phyloP scores from a whole-genome alignment of 225 moss, liverwort and hornwort species.

The Ulota crispa region DNA sequence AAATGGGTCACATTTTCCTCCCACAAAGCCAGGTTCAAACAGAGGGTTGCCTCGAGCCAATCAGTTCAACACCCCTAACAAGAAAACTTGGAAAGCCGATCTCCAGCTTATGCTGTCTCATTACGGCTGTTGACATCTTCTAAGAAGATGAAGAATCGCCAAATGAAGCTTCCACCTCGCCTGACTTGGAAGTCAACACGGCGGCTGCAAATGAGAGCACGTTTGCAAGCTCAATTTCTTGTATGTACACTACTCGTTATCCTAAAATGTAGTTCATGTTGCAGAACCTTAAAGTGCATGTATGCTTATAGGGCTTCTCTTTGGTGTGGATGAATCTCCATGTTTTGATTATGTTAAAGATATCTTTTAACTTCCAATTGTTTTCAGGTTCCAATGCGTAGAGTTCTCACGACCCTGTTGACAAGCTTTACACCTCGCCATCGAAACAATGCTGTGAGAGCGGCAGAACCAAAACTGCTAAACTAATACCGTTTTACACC shows the following conservation, averaged over 20 bases:
- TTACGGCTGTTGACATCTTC: conserved; percentile 32
- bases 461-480: conserved; percentile 21
- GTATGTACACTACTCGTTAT: not conserved
- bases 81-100: conserved; percentile 22
- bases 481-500: conserved; percentile 35
- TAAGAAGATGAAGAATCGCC: conserved; percentile 10
- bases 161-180: not conserved
- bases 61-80: not conserved
- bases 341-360: not conserved
- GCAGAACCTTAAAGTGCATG: not conserved
- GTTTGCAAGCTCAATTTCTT: conserved; percentile 27
- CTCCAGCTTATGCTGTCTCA: conserved; percentile 34
- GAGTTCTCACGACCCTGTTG: conserved; percentile 26
- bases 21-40: not conserved
- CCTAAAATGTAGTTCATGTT: not conserved
- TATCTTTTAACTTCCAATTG: not conserved
- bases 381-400: conserved; percentile 37
- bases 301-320: not conserved
- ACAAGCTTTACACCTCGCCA: conserved; percentile 23
- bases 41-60: not conserved
- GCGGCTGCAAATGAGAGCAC: conserved; percentile 3
- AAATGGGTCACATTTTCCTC: too few species aligned
- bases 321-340: not conserved
- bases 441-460: conserved; percentile 2
- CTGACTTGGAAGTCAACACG: not conserved